Conservation (phyloP, 108 stramenopile genomes). For the Cyclotella baltica region DNA sequence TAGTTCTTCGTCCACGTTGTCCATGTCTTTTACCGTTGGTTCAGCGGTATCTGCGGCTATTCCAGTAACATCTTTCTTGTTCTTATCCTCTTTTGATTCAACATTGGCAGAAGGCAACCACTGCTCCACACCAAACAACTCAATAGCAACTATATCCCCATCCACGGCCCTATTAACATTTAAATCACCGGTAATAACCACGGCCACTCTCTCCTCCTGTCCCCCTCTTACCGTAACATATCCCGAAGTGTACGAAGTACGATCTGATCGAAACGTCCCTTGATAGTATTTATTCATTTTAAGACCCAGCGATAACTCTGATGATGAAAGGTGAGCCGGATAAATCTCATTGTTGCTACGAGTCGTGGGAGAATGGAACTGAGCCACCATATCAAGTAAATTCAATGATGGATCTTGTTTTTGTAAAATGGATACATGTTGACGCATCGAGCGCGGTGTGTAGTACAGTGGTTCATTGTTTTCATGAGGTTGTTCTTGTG, state of each 20-base stretch:
- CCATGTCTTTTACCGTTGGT: constrained; percentile 65
- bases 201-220: constrained; percentile 82
- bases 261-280: constrained; percentile 68
- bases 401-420: constrained; percentile 65
- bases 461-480: constrained; percentile 36
- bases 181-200: constrained; percentile 60
- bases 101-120: constrained; percentile 56
- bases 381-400: constrained; percentile 79
- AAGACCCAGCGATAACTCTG: constrained; percentile 66
- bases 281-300: constrained; percentile 73
- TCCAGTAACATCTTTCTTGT: constrained; percentile 35
- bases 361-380: constrained; percentile 48
- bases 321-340: constrained; percentile 63
- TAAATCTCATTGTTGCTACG: constrained; percentile 47
- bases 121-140: constrained; percentile 63
- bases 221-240: constrained; percentile 81
- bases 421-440: constrained; percentile 73
- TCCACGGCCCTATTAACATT: constrained; percentile 96
- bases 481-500: constrained; percentile 36
- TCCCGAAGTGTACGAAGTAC: constrained; percentile 36
- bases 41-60: constrained; percentile 81
- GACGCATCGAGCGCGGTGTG: constrained; percentile 59
- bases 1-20: constrained; percentile 69
- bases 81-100: constrained; percentile 11
- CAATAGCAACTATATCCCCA: constrained; percentile 96